Percentiles rank a stretch among this genome's conserved stretches.
Evolutionary conservation across 495 filamentous ascomycete species (phyloP).

Genomic region (Neurospora sp.): DNA sequence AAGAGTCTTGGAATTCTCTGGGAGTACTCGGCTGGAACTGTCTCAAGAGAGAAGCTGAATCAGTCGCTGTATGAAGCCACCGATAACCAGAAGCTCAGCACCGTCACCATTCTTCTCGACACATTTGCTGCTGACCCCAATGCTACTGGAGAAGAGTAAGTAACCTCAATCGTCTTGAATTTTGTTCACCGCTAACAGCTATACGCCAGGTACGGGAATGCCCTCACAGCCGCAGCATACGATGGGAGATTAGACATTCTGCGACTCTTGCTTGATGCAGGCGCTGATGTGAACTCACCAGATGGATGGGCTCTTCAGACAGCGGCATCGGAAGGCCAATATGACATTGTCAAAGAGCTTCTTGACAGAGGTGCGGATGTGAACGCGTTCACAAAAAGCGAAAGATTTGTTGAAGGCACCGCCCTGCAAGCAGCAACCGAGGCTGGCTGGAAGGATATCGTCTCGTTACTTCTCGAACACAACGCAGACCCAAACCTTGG

Average conservation of each 20-base stretch:
- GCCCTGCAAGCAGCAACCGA: constrained; percentile 25
- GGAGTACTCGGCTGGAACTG: neutral
- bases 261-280: neutral
- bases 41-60: neutral
- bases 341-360: constrained; percentile 21
- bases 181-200: neutral
- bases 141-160: neutral
- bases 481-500: constrained; percentile 22
- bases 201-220: neutral
- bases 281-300: neutral
- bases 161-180: neutral
- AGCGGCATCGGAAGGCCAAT: constrained; percentile 22
- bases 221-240: neutral
- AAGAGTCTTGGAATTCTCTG: neutral
- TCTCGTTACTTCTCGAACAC: constrained; percentile 20
- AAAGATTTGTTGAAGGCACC: constrained; percentile 12
- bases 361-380: constrained; percentile 22
- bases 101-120: neutral
- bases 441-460: constrained; percentile 17
- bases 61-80: neutral
- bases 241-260: neutral
- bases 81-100: neutral
- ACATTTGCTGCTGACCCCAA: neutral
- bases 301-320: constrained; percentile 20
- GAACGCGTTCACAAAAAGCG: constrained; percentile 14